phyloP scores from a whole-genome alignment of 139 green algal species.

The Closterium sp. region DNA sequence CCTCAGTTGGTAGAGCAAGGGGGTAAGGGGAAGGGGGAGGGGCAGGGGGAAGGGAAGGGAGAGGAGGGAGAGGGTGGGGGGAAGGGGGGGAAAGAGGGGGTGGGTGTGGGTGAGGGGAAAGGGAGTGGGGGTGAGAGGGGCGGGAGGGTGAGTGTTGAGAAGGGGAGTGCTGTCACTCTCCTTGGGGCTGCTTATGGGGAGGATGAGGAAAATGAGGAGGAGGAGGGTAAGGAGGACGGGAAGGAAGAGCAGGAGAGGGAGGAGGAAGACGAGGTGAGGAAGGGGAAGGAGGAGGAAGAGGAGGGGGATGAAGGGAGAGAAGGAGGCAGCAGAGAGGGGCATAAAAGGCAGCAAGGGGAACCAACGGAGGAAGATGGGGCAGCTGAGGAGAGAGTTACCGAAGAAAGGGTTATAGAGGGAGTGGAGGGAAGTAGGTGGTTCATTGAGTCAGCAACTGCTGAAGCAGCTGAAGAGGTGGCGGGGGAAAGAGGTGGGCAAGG shows the following conservation, averaged over 20 bases:
- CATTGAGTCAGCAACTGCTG: neutral
- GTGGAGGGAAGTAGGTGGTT: neutral
- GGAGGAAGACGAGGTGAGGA: no score
- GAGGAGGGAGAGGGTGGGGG: neutral
- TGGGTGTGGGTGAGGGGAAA: neutral
- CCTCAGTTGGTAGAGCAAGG: neutral
- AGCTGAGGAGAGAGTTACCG: no score
- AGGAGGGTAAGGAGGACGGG: neutral
- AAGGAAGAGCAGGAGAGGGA: neutral
- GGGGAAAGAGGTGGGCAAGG: neutral
- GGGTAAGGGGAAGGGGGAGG: neutral
- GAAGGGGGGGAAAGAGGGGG: neutral
- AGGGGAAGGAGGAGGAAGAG: neutral
- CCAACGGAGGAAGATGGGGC: neutral
- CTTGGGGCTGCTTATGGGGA: slow-evolving; percentile 42
- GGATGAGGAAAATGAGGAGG: slow-evolving; percentile 21
- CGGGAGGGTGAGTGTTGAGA: neutral
- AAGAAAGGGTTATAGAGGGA: neutral
- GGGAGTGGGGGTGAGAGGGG: neutral
- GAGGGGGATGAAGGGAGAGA: neutral
- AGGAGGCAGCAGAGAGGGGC: neutral
- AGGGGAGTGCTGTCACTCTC: slow-evolving; percentile 24
- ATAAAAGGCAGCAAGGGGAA: neutral
- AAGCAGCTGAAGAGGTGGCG: neutral
- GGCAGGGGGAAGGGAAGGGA: neutral